Percentiles rank a stretch among this genome's conserved stretches.
phyloP scores from a whole-genome alignment of 306 rosid species.

The Casuarina glauca region DNA sequence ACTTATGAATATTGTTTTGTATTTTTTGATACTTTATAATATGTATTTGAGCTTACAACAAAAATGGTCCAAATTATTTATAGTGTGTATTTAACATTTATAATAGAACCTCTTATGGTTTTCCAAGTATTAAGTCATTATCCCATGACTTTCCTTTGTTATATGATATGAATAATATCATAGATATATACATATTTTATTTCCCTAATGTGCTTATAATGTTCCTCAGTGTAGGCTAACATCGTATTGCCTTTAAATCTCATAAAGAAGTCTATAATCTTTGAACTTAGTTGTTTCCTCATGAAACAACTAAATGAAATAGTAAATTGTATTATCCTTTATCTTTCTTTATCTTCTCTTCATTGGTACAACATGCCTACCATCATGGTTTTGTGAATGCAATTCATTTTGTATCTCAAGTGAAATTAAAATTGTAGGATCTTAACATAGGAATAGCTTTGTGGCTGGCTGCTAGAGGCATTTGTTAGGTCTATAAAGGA shows the following conservation, averaged over 20 bases:
- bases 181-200: background rate
- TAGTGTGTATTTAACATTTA: too few species aligned
- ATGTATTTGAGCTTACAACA: too few species aligned
- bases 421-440: slow-evolving; percentile 53
- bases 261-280: slow-evolving; percentile 5
- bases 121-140: background rate
- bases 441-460: slow-evolving; percentile 90
- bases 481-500: slow-evolving; percentile 70
- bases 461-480: slow-evolving; percentile 85
- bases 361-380: slow-evolving; percentile 11
- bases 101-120: too few species aligned
- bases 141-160: too few species aligned
- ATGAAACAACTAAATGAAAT: slow-evolving; percentile 5
- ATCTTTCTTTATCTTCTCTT: slow-evolving; percentile 1
- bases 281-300: background rate
- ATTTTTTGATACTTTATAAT: too few species aligned
- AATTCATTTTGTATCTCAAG: slow-evolving; percentile 7
- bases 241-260: slow-evolving; percentile 8
- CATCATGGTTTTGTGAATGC: slow-evolving; percentile 17
- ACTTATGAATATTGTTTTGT: too few species aligned
- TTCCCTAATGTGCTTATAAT: slow-evolving; percentile 9
- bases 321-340: background rate
- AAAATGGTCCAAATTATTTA: too few species aligned
- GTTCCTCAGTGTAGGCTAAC: background rate
- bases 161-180: background rate